Conservation (phyloP, 202 grass and related monocot species). For the Panicum virgatum region DNA sequence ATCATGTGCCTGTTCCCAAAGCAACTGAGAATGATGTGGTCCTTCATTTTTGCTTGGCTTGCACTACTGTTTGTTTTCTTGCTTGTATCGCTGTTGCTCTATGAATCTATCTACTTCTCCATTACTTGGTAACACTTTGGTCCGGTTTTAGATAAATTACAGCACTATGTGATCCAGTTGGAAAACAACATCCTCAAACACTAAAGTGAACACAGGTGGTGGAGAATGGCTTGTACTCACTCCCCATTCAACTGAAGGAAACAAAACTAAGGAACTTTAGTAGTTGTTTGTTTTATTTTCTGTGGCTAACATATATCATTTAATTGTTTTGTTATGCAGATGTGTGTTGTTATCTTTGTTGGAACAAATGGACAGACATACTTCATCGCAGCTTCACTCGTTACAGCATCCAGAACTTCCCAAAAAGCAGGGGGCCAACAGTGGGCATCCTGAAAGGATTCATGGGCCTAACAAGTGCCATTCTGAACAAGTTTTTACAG, state of each 20-base stretch:
- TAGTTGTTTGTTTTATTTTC: slow-evolving; percentile 23
- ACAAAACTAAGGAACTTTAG: background rate
- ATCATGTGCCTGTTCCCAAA: background rate
- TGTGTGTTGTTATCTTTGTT: slow-evolving; percentile 85
- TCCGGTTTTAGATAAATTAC: background rate
- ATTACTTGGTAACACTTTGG: background rate
- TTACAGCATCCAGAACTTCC: slow-evolving; percentile 96
- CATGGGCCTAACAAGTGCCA: slow-evolving; percentile 76
- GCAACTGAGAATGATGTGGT: background rate
- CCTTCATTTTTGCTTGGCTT: background rate
- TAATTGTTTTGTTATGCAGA: slow-evolving; percentile 51
- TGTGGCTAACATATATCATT: background rate
- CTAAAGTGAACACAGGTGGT: background rate
- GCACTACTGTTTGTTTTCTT: background rate
- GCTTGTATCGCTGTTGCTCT: background rate
- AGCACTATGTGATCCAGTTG: background rate
- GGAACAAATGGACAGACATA: slow-evolving; percentile 89
- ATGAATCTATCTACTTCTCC: background rate
- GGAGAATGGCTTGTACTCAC: background rate
- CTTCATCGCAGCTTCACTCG: slow-evolving; percentile 85
- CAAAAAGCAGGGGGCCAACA: slow-evolving; percentile 79
- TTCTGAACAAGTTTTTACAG: slow-evolving; percentile 79
- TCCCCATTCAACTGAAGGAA: background rate
- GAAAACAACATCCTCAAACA: background rate
- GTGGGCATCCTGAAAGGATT: slow-evolving; percentile 96